Percentiles rank a stretch among this genome's conserved stretches.
phyloP scores from a whole-genome alignment of 2,329 filamentous ascomycete species.

The Hymenoscyphus infarciens region DNA sequence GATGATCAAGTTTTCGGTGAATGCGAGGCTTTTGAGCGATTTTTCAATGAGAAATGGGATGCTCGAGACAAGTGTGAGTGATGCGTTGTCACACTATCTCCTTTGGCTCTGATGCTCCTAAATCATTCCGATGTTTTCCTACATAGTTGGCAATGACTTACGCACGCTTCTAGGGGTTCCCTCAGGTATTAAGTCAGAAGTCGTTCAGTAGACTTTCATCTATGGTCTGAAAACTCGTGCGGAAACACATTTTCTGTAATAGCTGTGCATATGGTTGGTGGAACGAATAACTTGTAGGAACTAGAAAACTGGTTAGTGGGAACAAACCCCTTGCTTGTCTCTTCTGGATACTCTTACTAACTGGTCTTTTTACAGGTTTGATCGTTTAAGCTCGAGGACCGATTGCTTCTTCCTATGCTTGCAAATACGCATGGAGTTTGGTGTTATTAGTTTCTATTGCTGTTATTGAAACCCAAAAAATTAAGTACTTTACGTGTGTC shows the following conservation, averaged over 20 bases:
- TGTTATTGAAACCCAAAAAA: background rate
- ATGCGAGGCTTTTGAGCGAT: constrained; percentile 56
- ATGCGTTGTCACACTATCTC: no score
- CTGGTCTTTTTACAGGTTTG: background rate
- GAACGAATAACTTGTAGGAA: background rate
- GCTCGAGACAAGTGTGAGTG: constrained; percentile 52
- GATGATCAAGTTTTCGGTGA: constrained; percentile 52
- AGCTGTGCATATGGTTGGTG: background rate
- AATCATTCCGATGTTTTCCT: no score
- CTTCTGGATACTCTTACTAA: background rate
- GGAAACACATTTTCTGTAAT: background rate
- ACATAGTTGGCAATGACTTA: no score
- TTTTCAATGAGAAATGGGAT: constrained; percentile 56
- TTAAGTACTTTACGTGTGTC: background rate
- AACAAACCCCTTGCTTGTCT: background rate
- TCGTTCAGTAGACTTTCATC: background rate
- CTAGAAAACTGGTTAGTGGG: background rate
- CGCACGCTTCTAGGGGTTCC: background rate
- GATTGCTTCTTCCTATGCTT: background rate
- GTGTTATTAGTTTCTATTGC: background rate
- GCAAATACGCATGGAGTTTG: background rate
- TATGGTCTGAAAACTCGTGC: background rate
- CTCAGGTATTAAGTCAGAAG: background rate
- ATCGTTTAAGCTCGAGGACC: background rate
- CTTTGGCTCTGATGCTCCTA: no score